Conservation (phyloP, 192 early-diverging fungal species). For the Backusella tuberculispora region DNA sequence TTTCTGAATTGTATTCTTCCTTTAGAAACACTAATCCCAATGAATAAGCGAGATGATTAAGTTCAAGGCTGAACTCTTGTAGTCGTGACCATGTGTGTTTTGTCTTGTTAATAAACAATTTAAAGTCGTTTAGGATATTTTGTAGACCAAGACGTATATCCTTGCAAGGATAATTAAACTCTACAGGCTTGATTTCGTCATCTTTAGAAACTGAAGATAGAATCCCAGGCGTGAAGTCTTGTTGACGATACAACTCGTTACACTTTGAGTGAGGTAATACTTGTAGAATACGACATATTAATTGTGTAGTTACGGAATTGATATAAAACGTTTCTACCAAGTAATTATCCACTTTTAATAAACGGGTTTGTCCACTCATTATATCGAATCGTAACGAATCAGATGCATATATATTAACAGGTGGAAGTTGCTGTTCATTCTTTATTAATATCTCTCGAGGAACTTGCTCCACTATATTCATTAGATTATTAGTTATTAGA, state of each 20-base stretch:
- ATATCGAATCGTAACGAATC: conserved; percentile 25
- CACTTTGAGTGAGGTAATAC: not conserved
- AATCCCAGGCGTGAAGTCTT: not conserved
- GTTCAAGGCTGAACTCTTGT: not conserved
- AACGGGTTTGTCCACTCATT: not conserved
- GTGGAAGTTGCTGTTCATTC: conserved; percentile 1
- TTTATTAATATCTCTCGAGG: conserved; percentile 18
- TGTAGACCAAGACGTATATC: conserved; percentile 3
- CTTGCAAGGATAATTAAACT: not conserved
- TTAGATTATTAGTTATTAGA: not conserved
- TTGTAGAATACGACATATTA: not conserved
- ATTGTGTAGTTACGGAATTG: not conserved
- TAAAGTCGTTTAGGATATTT: not conserved
- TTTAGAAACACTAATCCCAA: not conserved
- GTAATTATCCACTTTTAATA: conserved; percentile 17
- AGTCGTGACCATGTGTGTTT: not conserved
- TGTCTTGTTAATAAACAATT: not conserved
- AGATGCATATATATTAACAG: not conserved
- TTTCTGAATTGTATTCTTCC: not conserved
- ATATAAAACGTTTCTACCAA: conserved; percentile 25
- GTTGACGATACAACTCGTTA: not conserved
- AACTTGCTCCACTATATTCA: conserved; percentile 17
- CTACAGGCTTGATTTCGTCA: not conserved
- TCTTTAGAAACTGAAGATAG: not conserved
- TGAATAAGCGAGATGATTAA: not conserved